Percentiles rank a stretch among this genome's conserved stretches.
phyloP scores from a whole-genome alignment of 1,284 basidiomycete genomes.

The Macrocystidia cucumis region DNA sequence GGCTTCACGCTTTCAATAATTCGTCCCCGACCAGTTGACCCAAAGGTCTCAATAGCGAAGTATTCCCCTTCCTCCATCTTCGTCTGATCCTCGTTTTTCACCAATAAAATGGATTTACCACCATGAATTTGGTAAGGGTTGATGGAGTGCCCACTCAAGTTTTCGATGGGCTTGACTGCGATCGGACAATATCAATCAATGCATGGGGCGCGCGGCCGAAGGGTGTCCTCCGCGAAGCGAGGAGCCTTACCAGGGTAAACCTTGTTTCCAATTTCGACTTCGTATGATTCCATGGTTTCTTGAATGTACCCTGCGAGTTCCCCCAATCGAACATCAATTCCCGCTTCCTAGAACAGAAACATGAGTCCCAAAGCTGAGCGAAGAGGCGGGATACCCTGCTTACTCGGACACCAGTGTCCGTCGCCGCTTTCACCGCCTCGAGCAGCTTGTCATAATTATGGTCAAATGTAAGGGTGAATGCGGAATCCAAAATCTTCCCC shows the following conservation, averaged over 20 bases:
- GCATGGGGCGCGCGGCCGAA: too few species aligned
- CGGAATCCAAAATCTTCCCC: slow-evolving; percentile 92
- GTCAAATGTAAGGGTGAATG: slow-evolving; percentile 90
- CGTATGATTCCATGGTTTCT: slow-evolving; percentile 99
- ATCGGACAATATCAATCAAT: slow-evolving; percentile 7
- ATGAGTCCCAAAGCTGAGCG: neutral
- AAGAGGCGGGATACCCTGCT: slow-evolving; percentile 6
- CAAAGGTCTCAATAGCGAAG: slow-evolving; percentile 99
- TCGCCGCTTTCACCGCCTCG: slow-evolving; percentile 91
- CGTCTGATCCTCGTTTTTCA: slow-evolving; percentile 83
- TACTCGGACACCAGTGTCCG: slow-evolving; percentile 84
- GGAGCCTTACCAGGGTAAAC: slow-evolving; percentile 65
- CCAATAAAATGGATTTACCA: slow-evolving; percentile 85
- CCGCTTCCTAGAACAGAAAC: slow-evolving; percentile 66
- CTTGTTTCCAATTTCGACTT: slow-evolving; percentile 88
- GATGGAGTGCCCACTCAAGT: slow-evolving; percentile 90
- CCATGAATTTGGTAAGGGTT: slow-evolving; percentile 87
- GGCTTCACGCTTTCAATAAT: slow-evolving; percentile 84
- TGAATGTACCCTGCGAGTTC: slow-evolving; percentile 92
- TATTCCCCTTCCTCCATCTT: slow-evolving; percentile 99
- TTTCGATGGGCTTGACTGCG: slow-evolving; percentile 87
- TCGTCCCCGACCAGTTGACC: slow-evolving; percentile 89
- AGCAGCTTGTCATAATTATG: slow-evolving; percentile 87
- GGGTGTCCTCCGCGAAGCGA: too few species aligned
- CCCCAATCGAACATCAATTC: slow-evolving; percentile 92